Evolutionary conservation across 179 eudicot genomes (phyloP).

Genomic region (Silene coronaria): DNA sequence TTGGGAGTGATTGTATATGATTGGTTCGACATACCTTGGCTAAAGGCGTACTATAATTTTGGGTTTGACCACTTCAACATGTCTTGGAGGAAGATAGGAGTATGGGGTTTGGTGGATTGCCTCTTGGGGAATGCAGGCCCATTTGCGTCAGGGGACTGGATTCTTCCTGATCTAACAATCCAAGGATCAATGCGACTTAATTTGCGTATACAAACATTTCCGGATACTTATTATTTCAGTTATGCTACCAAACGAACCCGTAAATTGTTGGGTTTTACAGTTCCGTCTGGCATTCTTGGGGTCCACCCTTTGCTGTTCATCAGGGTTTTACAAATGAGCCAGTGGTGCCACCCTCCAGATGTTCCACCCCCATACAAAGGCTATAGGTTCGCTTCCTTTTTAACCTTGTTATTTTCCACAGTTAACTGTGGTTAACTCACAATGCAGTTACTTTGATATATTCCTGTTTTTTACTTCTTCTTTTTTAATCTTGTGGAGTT

Average conservation of each 20-base stretch:
- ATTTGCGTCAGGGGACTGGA: constrained; percentile 92
- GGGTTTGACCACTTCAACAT: constrained; percentile 93
- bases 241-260: constrained; percentile 82
- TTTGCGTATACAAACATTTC: constrained; percentile 58
- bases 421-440: too few species aligned
- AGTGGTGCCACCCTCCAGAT: constrained; percentile 79
- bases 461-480: too few species aligned
- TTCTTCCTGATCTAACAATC: constrained; percentile 83
- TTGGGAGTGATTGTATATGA: constrained; percentile 73
- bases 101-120: constrained; percentile 64
- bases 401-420: too few species aligned
- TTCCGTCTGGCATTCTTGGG: constrained; percentile 73
- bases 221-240: constrained; percentile 84
- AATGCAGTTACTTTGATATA: too few species aligned
- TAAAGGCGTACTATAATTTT: constrained; percentile 73
- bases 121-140: constrained; percentile 80
- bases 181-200: constrained; percentile 75
- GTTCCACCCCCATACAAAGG: constrained; percentile 78
- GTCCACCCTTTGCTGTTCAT: constrained; percentile 76
- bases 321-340: constrained; percentile 87
- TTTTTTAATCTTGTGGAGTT: too few species aligned
- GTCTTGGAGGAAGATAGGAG: constrained; percentile 71
- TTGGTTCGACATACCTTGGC: constrained; percentile 78
- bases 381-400: constrained; percentile 46
- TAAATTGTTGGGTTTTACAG: constrained; percentile 48